These are phyloP conservation scores for Delonix regia DNA, from an alignment of 306 rosid species.

Conservation along the genomic window DNA sequence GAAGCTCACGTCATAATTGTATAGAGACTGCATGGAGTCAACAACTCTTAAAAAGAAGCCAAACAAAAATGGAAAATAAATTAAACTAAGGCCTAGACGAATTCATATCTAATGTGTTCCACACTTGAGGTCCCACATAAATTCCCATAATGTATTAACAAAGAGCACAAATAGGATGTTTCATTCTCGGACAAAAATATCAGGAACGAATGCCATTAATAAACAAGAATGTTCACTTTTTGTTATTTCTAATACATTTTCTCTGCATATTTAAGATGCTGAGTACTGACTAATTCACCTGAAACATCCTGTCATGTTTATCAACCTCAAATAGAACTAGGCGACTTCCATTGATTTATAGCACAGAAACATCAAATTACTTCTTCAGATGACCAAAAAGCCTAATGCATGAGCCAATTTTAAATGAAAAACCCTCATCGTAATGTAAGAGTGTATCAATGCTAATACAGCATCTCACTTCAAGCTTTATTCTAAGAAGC, in stretches of 20 bases:
- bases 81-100: not conserved
- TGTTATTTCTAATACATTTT: not conserved
- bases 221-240: not conserved
- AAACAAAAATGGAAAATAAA: not conserved
- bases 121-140: not conserved
- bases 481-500: not conserved
- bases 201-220: not conserved
- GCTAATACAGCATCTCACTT: not conserved
- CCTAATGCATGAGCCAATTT: not conserved
- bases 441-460: not conserved
- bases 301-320: not conserved
- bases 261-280: slow-evolving; percentile 1
- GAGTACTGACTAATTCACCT: not conserved
- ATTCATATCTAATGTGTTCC: not conserved
- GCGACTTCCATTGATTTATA: not conserved
- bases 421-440: not conserved
- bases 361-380: not conserved
- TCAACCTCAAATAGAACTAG: slow-evolving; percentile 1
- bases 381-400: not conserved
- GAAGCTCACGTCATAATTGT: not conserved
- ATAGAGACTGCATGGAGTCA: slow-evolving; percentile 15
- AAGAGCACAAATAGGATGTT: slow-evolving; percentile 21
- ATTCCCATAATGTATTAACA: slow-evolving; percentile 9
- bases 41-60: not conserved
- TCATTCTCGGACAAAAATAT: not conserved